phyloP scores from a whole-genome alignment of 2,329 filamentous ascomycete species.

The Aspergillus terreus region DNA sequence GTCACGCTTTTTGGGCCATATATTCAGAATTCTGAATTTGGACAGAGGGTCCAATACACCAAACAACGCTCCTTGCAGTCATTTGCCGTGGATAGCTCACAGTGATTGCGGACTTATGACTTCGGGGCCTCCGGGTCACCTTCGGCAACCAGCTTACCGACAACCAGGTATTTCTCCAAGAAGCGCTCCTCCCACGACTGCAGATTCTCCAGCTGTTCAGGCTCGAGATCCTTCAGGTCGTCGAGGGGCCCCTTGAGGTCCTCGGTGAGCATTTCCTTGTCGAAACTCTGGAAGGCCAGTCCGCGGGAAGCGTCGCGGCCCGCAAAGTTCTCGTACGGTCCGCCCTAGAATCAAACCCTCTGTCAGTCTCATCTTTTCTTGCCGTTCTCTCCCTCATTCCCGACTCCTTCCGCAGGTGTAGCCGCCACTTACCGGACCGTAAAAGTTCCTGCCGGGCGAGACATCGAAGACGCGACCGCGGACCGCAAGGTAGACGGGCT shows the following conservation, averaged over 20 bases:
- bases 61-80: too few species aligned
- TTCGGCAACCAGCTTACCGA: conserved; percentile 75
- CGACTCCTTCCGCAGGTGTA: conserved; percentile 3
- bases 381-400: too few species aligned
- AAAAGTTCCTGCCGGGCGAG: conserved; percentile 81
- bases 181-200: conserved; percentile 93
- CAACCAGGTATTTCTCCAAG: conserved; percentile 88
- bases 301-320: conserved; percentile 86
- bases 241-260: conserved; percentile 82
- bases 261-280: conserved; percentile 90
- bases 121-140: conserved; percentile 44
- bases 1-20: too few species aligned
- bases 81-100: neutral
- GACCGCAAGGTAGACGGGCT: conserved; percentile 85
- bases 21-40: neutral
- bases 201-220: conserved; percentile 77
- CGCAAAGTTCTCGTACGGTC: conserved; percentile 94
- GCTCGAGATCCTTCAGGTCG: conserved; percentile 65
- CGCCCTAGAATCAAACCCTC: conserved; percentile 49
- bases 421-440: conserved; percentile 62
- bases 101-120: conserved; percentile 7
- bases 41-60: neutral
- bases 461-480: conserved; percentile 91
- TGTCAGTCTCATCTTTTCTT: too few species aligned
- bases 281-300: conserved; percentile 86